Conservation (phyloP, 805 yeast species). For the Saturnispora diversa region DNA sequence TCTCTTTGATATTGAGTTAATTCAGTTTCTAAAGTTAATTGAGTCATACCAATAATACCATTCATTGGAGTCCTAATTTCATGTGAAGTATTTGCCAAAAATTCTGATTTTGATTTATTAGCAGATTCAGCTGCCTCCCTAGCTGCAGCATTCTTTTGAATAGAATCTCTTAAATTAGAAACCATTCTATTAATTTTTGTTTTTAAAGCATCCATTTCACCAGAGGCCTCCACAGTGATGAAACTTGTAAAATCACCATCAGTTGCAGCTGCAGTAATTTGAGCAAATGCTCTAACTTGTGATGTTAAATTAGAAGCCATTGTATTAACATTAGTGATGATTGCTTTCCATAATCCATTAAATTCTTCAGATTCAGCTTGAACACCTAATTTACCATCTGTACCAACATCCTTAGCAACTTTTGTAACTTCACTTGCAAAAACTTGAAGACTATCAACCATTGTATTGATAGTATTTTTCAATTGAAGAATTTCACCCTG, state of each 20-base stretch:
- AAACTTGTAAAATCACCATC: constrained; percentile 89
- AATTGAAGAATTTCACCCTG: constrained; percentile 85
- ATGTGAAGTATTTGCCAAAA: constrained; percentile 80
- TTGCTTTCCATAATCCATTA: constrained; percentile 87
- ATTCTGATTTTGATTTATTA: constrained; percentile 81
- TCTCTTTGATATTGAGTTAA: constrained; percentile 87
- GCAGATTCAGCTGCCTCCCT: constrained; percentile 93
- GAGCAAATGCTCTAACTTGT: constrained; percentile 89
- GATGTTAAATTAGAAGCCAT: constrained; percentile 92
- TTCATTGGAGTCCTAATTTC: constrained; percentile 89
- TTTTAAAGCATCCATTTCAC: constrained; percentile 76
- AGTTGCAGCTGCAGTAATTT: constrained; percentile 88
- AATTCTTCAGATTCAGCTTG: constrained; percentile 88
- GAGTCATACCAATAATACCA: constrained; percentile 92
- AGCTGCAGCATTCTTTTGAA: constrained; percentile 86
- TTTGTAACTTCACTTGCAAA: constrained; percentile 84
- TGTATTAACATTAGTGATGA: constrained; percentile 83
- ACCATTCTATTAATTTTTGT: constrained; percentile 75
- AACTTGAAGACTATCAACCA: constrained; percentile 85
- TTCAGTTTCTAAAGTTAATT: constrained; percentile 78
- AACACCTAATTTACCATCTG: constrained; percentile 86
- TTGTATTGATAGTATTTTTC: constrained; percentile 79
- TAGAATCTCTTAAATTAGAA: constrained; percentile 75
- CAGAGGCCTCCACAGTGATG: constrained; percentile 85
- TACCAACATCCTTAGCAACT: constrained; percentile 90